Percentiles rank a stretch among this genome's conserved stretches.
These are phyloP conservation scores for Phytophthora melonis DNA, from an alignment of 352 stramenopile genomes.

Conservation along the genomic window DNA sequence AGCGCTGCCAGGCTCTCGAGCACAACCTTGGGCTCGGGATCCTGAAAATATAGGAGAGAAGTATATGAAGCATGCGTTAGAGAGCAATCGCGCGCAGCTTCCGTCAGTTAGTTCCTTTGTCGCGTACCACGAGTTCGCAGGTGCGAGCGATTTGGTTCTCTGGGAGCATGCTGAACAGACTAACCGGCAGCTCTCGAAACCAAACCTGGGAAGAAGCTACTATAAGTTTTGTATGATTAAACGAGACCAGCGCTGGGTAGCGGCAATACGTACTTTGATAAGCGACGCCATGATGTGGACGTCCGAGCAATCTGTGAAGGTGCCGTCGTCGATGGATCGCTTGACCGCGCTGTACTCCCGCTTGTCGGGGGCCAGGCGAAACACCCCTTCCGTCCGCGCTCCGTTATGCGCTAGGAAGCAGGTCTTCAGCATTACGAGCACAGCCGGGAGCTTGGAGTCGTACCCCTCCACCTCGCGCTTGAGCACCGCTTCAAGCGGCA, in stretches of 20 bases:
- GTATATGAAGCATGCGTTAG: too few relatives aligned
- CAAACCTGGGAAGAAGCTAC: conserved; percentile 50
- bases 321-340: conserved; percentile 72
- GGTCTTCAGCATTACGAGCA: conserved; percentile 82
- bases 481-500: conserved; percentile 68
- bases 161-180: conserved; percentile 73
- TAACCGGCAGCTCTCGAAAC: conserved; percentile 83
- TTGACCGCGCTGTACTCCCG: conserved; percentile 65
- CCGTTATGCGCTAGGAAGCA: conserved; percentile 63
- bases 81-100: background rate
- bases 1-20: conserved; percentile 47
- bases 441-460: conserved; percentile 68
- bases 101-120: background rate
- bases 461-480: conserved; percentile 72
- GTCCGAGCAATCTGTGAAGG: conserved; percentile 66
- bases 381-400: conserved; percentile 69
- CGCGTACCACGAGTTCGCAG: conserved; percentile 53
- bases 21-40: conserved; percentile 40
- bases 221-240: background rate
- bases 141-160: conserved; percentile 68
- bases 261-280: conserved; percentile 66
- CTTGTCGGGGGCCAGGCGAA: conserved; percentile 80
- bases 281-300: conserved; percentile 85
- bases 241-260: background rate
- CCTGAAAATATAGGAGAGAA: conserved; percentile 23